Evolutionary conservation across 129 eudicot genomes (phyloP), one percentile per base, ranked within the genome.

Genomic region (Flaveria bidentis): DNA sequence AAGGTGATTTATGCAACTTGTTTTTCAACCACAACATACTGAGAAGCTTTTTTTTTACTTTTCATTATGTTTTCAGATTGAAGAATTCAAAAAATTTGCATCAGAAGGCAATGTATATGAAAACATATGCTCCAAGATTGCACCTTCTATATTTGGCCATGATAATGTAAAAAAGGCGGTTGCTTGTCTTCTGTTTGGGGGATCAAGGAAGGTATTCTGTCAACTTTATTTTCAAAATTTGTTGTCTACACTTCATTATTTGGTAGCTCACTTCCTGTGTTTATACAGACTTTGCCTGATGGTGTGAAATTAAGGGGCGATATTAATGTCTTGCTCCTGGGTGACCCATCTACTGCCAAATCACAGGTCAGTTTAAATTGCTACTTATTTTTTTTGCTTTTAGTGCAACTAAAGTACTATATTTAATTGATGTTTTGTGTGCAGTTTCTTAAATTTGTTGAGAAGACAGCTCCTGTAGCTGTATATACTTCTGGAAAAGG

Each of bases 401-500:
- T 60, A 45, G 15, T 16, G 52, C 7, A 63, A 63, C 25, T 14
- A 51, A 57, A 45, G 20, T 44, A 41, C n/a, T 55, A 53, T 53
- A 18, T 45, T 76, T 0, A 63, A 23, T 46, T 74, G 18, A 15
- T 74, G 42, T 28, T 12, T 9, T 61, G 23, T 89, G 87, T 41
- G 89, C 41, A 95, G 99, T 95, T 95, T 85, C 96, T 95, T 39
- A 95, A 95, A 80, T 95, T 95, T 77, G 99, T 95, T 3, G 99
- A 95, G 87, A 95, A 95, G 93, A 95, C 99, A 0, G 99, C 99
- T 76, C 99, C 99, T 49, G 78, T 95, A 73, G 97, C 99, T 10
- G 91, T 95, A 25, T 95, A 95, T 87, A 95, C 99, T 73, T 95
- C 99, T 25, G 99, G 99, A 22, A 95, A 95, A 86, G 99, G 99